Conservation (phyloP, 805 yeast species). For the Candida multigemmis region DNA sequence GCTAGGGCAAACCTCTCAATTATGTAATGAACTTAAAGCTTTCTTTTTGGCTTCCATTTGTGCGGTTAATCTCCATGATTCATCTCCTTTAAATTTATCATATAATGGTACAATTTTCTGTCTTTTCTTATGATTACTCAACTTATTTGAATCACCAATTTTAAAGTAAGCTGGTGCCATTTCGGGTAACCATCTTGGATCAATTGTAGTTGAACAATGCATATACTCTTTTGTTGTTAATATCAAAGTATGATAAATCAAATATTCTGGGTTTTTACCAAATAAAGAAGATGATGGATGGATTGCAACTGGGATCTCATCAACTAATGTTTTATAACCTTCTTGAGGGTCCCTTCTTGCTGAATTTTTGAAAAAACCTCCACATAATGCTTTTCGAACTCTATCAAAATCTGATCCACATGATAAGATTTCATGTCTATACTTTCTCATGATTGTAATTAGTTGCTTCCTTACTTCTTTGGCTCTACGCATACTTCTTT, state of each 20-base stretch:
- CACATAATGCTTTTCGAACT: constrained; percentile 52
- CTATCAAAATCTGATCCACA: constrained; percentile 49
- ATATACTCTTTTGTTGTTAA: constrained; percentile 84
- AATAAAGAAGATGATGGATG: constrained; percentile 82
- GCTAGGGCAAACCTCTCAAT: too few species aligned
- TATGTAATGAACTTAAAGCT: constrained; percentile 5
- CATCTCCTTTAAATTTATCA: constrained; percentile 50
- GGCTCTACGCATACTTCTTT: constrained; percentile 66
- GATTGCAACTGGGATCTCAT: constrained; percentile 64
- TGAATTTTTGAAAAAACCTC: constrained; percentile 62
- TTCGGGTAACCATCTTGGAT: constrained; percentile 71
- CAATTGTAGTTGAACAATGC: constrained; percentile 80
- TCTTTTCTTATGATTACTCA: constrained; percentile 43
- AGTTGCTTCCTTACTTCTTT: constrained; percentile 75
- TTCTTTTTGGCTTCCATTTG: constrained; percentile 15
- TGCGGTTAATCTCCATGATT: constrained; percentile 68
- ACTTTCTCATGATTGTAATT: constrained; percentile 41
- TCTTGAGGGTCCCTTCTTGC: constrained; percentile 55
- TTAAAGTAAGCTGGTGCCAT: constrained; percentile 69
- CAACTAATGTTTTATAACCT: constrained; percentile 49
- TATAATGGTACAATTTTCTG: constrained; percentile 70
- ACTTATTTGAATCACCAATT: constrained; percentile 41
- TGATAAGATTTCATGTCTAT: constrained; percentile 34
- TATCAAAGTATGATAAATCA: constrained; percentile 72
- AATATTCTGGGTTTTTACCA: constrained; percentile 60